A percentile compares a stretch with the other conserved stretches of the same genome.
These are phyloP conservation scores for Cunninghamia lanceolata DNA, from an alignment of 75 land plant genomes.

Conservation along the genomic window DNA sequence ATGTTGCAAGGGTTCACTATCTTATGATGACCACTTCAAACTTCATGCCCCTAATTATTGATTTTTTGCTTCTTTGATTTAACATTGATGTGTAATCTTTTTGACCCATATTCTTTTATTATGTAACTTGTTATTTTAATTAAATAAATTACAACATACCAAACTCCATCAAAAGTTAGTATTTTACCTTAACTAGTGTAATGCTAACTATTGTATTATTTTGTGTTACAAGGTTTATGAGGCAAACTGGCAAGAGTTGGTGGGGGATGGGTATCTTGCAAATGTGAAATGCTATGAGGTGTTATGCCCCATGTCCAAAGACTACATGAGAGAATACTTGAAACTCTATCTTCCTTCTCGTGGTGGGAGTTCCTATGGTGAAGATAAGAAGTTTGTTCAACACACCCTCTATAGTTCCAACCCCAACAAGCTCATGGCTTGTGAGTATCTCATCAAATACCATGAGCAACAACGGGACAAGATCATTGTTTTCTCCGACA, in stretches of 20 bases:
- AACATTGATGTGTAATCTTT: no score
- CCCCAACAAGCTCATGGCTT: slow-evolving; percentile 27
- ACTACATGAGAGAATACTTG: slow-evolving; percentile 20
- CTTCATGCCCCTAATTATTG: no score
- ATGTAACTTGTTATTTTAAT: no score
- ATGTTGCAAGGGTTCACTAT: no score
- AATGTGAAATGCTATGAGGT: slow-evolving; percentile 18
- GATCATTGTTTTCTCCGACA: slow-evolving; percentile 25
- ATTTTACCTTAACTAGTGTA: no score
- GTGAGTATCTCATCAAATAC: slow-evolving; percentile 23
- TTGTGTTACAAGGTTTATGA: background rate
- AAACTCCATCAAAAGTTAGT: no score
- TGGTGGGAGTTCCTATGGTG: background rate
- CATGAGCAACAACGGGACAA: slow-evolving; percentile 17
- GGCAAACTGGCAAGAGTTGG: slow-evolving; percentile 15
- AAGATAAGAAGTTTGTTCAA: slow-evolving; percentile 7
- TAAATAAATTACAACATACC: no score
- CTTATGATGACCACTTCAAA: no score
- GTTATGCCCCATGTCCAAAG: slow-evolving; percentile 23
- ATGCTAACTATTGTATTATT: no score
- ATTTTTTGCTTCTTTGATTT: no score
- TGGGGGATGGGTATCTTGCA: slow-evolving; percentile 14
- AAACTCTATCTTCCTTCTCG: background rate
- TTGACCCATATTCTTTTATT: no score
- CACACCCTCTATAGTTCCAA: slow-evolving; percentile 17